Conservation (phyloP, 2,329 filamentous ascomycete species). For the Alternaria tenuissima region DNA sequence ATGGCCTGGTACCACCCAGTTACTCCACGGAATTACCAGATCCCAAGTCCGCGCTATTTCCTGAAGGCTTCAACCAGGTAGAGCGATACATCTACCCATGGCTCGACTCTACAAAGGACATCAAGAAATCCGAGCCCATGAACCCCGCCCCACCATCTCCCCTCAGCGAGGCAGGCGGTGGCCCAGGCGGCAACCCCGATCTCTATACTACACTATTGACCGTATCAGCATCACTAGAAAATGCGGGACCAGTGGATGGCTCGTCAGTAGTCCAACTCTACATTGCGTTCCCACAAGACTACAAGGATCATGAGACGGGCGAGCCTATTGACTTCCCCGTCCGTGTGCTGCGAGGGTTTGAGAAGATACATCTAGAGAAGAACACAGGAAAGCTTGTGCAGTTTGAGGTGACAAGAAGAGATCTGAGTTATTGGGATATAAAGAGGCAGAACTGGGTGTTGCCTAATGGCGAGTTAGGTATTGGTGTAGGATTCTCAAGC, state of each 20-base stretch:
- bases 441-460: slow-evolving; percentile 53
- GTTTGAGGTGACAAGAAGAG: slow-evolving; percentile 52
- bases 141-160: slow-evolving; percentile 64
- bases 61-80: slow-evolving; percentile 66
- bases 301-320: slow-evolving; percentile 53
- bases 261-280: slow-evolving; percentile 67
- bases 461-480: slow-evolving; percentile 43
- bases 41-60: slow-evolving; percentile 67
- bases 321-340: slow-evolving; percentile 66
- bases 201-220: slow-evolving; percentile 66
- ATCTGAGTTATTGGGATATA: slow-evolving; percentile 54
- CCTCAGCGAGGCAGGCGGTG: slow-evolving; percentile 72
- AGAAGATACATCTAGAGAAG: slow-evolving; percentile 51
- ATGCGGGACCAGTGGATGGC: slow-evolving; percentile 66
- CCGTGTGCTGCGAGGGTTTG: slow-evolving; percentile 53
- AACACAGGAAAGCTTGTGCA: slow-evolving; percentile 35
- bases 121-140: slow-evolving; percentile 57
- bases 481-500: slow-evolving; percentile 47
- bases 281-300: slow-evolving; percentile 56
- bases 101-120: slow-evolving; percentile 61
- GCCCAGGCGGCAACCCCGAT: slow-evolving; percentile 72
- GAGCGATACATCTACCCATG: slow-evolving; percentile 79
- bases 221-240: slow-evolving; percentile 64
- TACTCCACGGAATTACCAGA: slow-evolving; percentile 66
- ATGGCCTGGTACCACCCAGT: slow-evolving; percentile 46